Evolutionary conservation across 2,329 filamentous ascomycete genomes (phyloP), one percentile per base, ranked within the genome.

Genomic region (Trichoderma gracile): DNA sequence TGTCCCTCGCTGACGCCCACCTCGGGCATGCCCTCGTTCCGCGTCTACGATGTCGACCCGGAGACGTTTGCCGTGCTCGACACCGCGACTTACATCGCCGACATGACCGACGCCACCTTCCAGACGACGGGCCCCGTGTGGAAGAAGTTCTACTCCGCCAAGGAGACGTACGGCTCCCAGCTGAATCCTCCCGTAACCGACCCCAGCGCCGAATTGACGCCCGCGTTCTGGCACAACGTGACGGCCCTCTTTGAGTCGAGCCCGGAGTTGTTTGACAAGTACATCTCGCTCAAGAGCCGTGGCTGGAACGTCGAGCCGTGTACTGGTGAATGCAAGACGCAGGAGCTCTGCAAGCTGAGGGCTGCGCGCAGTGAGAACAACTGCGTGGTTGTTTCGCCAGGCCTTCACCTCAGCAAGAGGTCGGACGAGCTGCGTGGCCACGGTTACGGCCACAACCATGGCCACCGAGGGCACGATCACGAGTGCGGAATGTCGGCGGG

Each of bases 201-300:
- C 47, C 50, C 73, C 3, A 73, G 72, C 10, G 76, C 77, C 4
- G 73, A 87, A 67, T 78, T 88, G 40, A 83, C 81, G 1, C 81
- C 84, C 0, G 80, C 80, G 1, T 86, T 86, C 72, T 87, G 85
- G 84, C 84, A 86, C 71, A 80, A 83, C 67, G 76, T 86, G 21
- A 86, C 84, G 1, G 74, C 74, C 1, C 71, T 75, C 3, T 79
- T 87, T 55, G 80, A 83, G 66, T 68, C 65, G 5, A 72, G 84
- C 62, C 67, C 77, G 2, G 66, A 70, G 0, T 71, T 77, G 1
- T 86, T 86, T 68, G 73, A 79, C 17, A 74, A 72, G 3, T 87
- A 80, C 70, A 77, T 79, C 55, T 71, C 75, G 0, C 76, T 83
- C 63, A 82, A 82, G 65, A 78, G 76, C 10, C 78, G 84, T 6